A percentile compares a stretch with the other conserved stretches of the same genome.
Conservation (phyloP, 2,329 filamentous ascomycete species). For the Alternaria dauci region DNA sequence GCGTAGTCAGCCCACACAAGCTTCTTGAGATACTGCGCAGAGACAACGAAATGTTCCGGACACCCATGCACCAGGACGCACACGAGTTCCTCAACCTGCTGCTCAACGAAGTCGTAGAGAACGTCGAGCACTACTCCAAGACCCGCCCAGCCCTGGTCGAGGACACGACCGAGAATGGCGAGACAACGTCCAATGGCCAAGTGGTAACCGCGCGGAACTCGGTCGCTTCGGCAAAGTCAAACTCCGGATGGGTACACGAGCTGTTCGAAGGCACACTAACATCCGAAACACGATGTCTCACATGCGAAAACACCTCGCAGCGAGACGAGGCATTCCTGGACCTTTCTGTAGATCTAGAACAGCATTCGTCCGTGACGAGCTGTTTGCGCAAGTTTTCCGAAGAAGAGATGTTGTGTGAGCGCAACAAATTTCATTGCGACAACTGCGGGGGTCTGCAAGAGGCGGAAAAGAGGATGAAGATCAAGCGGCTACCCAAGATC, state of each 20-base stretch:
- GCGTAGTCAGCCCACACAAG: conserved; percentile 88
- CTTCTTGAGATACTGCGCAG: conserved; percentile 93
- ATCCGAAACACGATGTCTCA: conserved; percentile 95
- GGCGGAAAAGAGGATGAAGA: conserved; percentile 99
- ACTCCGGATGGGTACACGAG: conserved; percentile 86
- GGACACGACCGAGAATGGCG: conserved; percentile 37
- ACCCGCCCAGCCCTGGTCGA: conserved; percentile 58
- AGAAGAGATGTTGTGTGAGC: conserved; percentile 95
- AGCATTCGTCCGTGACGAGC: conserved; percentile 95
- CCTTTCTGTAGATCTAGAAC: conserved; percentile 92
- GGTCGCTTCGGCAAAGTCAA: conserved; percentile 33
- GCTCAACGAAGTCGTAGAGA: conserved; percentile 94
- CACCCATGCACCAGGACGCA: conserved; percentile 97
- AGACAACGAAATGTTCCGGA: conserved; percentile 97
- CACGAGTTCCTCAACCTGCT: conserved; percentile 96
- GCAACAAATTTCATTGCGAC: conserved; percentile 99
- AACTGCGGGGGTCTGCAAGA: conserved; percentile 96
- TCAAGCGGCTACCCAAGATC: conserved; percentile 91
- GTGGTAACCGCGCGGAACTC: conserved; percentile 33
- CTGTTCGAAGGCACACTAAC: conserved; percentile 94
- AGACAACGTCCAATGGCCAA: conserved; percentile 26
- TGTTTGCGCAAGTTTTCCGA: conserved; percentile 96
- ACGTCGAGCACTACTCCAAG: conserved; percentile 87
- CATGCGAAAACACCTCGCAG: conserved; percentile 94
- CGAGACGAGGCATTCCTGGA: conserved; percentile 96